Conservation (phyloP, 208 protist genomes). For the Crithidia acanthocephali region DNA sequence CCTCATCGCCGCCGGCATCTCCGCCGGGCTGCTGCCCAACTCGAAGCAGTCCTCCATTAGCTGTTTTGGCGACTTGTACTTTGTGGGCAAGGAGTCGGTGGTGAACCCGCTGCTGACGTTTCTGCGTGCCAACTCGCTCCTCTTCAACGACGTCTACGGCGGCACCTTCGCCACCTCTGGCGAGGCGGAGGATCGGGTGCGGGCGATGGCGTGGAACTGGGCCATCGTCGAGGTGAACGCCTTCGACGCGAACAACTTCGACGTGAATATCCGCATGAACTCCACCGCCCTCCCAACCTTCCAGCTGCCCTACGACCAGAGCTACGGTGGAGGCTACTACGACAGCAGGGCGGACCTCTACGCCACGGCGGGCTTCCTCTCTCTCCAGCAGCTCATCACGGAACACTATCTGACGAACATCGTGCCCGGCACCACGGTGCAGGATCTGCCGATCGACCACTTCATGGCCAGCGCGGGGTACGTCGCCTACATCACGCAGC, state of each 20-base stretch:
- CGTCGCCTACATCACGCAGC: conserved; percentile 39
- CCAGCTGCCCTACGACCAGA: conserved; percentile 32
- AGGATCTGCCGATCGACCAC: conserved; percentile 33
- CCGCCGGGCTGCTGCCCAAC: conserved; percentile 42
- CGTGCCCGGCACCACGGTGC: conserved; percentile 20
- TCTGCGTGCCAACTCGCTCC: conserved; percentile 28
- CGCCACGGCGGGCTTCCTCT: conserved; percentile 30
- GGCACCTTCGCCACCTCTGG: conserved; percentile 32
- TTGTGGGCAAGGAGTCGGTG: conserved; percentile 29
- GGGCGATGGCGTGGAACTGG: conserved; percentile 36
- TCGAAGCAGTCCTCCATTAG: conserved; percentile 40
- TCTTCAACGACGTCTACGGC: conserved; percentile 56
- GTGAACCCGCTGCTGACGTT: conserved; percentile 37
- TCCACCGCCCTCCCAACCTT: conserved; percentile 48
- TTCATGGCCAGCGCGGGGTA: conserved; percentile 45
- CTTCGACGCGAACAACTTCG: conserved; percentile 39
- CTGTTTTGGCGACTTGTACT: conserved; percentile 51
- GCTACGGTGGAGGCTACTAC: conserved; percentile 26
- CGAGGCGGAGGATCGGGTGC: conserved; percentile 20
- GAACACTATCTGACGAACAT: conserved; percentile 35
- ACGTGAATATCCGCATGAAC: conserved; percentile 59
- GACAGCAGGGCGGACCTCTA: conserved; percentile 28
- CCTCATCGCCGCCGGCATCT: conserved; percentile 11
- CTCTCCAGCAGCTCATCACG: conserved; percentile 48
- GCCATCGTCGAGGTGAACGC: conserved; percentile 47